Base-by-base conservation (phyloP, 768 basidiomycete species). In the Lactarius deliciosus region DNA sequence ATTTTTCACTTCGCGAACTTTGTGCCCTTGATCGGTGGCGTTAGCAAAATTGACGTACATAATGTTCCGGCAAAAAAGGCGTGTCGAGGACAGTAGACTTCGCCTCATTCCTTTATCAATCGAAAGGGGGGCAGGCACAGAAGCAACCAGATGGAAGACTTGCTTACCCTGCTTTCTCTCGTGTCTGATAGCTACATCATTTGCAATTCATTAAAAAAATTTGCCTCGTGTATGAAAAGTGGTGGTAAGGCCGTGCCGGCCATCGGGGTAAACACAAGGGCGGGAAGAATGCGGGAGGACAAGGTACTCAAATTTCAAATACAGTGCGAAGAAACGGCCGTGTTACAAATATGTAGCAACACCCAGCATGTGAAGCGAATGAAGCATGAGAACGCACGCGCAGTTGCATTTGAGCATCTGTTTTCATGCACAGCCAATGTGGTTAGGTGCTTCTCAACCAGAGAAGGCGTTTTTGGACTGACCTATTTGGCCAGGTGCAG, bases 1-100 rank as follows among this genome's bases (percentile, higher is more conserved):
- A 25, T 25, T 22, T 25, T 50, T 50, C 13, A 22, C 22, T 22
- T 50, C 47, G 22, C 22, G 47, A 50, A 22, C 47, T 50, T 50
- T 50, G 47, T 50, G 47, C 47, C 47, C 47, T 53, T 53, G 50
- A 53, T 53, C 25, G 50, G 43, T 53, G 50, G 50, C 25, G 22
- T 53, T 25, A 25, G 13, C 25, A 25, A 53, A 25, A 53, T 53
- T 25, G 22, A 53, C 47, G 25, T 28, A 25, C 50, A 53, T 25
- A 53, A 22, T 25, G 47, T 45, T 45, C 43, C 16, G 41, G 20
- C 43, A 45, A 10, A 45, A 45, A 45, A 45, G 43, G 43, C 11
- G 5, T 13, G 47, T 53, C 50, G 25, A 53, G 47, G 47, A 22
- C 16, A 41, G 41, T 45, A n/a, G 20, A 9, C 9, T 45, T 45